Evolutionary conservation across 352 stramenopile genomes (phyloP), one percentile per base, ranked within the genome.

Genomic region (Peronospora belbahrii): DNA sequence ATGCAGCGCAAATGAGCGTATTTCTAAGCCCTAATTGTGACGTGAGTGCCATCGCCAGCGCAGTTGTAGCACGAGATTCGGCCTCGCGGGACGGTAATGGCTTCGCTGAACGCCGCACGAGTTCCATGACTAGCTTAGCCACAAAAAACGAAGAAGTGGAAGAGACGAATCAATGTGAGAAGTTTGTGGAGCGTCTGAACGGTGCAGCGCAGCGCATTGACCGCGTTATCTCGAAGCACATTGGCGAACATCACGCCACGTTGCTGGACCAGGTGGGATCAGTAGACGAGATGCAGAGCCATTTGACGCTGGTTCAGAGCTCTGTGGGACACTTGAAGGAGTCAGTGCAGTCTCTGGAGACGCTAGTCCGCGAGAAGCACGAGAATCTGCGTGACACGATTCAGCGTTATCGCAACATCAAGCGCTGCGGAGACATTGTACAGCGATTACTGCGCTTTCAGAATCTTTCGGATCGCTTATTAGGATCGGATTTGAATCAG

Each of bases 1-100:
- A 15, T 52, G 40, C 56, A 93, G 82, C 73, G 9, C 66, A 90
- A 41, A 47, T 94, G 31, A 62, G 73, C 22, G 72, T 88, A 20
- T 94, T 94, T 48, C 56, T 93, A 27, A 57, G 52, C 35, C 37
- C 75, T 7, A 78, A 88, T 13, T 88, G 80, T 62, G 79, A 83
- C 58, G 72, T 85, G 23, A 88, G 68, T 34, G 68, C 70, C 32
- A 85, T 92, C 64, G 81, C 78, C 30, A 92, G 81, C 48, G 68
- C 67, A 20, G 65, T 92, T 27, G 74, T 92, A 22, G 75, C 71
- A 17, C 70, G 70, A 28, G 81, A 90, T 41, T 79, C 78, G 9
- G 59, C 67, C 1, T 65, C 59, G 3, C 46, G 45, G 7, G 56
- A 67, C 23, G 42, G 61, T 14, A 70, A 39, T 13, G 55, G 44